Percentiles rank a stretch among this genome's conserved stretches.
Conservation (phyloP, 2,329 filamentous ascomycete species). For the Diaporthe sp. region DNA sequence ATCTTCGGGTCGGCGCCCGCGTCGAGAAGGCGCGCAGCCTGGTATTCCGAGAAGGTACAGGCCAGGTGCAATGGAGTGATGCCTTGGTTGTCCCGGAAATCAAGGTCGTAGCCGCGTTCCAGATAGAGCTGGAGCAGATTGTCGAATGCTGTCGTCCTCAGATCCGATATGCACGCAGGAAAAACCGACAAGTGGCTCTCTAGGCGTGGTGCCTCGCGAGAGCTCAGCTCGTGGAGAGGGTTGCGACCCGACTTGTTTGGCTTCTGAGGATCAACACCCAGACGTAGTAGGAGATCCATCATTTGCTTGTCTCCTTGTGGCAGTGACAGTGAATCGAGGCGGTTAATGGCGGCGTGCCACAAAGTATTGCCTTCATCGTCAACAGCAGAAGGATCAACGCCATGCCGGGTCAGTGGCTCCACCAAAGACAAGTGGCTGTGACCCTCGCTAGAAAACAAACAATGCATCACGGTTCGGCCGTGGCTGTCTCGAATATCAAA, state of each 20-base stretch:
- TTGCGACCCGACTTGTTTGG: conserved; percentile 10
- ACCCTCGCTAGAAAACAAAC: background rate
- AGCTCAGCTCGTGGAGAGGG: conserved; percentile 10
- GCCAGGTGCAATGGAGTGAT: conserved; percentile 18
- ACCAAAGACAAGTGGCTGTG: background rate
- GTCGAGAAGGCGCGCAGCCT: background rate
- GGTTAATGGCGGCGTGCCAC: conserved; percentile 11
- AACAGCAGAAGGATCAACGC: background rate
- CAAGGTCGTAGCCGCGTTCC: background rate
- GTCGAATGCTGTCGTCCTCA: conserved; percentile 10
- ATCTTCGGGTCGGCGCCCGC: background rate
- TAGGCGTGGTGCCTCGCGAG: background rate
- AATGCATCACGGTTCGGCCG: background rate
- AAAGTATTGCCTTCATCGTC: conserved; percentile 25
- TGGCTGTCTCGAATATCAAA: conserved; percentile 9
- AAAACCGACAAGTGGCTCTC: background rate
- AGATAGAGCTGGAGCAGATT: background rate
- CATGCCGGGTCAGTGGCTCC: background rate
- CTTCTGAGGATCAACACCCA: conserved; percentile 14
- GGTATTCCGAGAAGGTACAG: conserved; percentile 30
- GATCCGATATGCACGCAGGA: background rate
- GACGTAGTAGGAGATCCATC: background rate
- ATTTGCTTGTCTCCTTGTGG: conserved; percentile 7
- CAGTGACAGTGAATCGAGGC: background rate
- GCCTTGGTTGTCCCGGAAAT: background rate